Evolutionary conservation across 2,329 filamentous ascomycete genomes (phyloP).

Genomic region (Sporothrix pseudoabietina): DNA sequence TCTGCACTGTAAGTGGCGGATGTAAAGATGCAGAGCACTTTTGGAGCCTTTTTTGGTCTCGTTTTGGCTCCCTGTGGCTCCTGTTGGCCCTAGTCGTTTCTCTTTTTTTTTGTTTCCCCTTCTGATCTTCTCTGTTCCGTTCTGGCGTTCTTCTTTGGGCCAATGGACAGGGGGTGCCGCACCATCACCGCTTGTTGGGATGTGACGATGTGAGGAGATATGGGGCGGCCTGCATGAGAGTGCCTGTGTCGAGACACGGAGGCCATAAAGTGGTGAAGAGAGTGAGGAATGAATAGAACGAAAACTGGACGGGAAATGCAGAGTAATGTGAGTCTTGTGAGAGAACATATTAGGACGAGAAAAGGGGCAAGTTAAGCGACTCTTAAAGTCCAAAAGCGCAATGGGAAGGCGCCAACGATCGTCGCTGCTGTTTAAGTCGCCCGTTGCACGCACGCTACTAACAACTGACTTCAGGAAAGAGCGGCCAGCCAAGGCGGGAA

Average conservation of each 20-base stretch:
- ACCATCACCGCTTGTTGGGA: conserved; percentile 29
- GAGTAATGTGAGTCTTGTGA: not conserved
- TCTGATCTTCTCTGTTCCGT: not conserved
- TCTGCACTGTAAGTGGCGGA: conserved; percentile 20
- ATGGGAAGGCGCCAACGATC: not conserved
- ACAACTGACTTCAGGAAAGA: conserved; percentile 2
- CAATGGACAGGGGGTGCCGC: conserved; percentile 19
- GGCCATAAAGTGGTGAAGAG: not conserved
- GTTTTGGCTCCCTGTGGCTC: not conserved
- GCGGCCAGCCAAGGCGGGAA: conserved; percentile 14
- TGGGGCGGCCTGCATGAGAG: not conserved
- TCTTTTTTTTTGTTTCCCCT: not conserved
- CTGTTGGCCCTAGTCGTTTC: not conserved
- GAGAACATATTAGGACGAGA: not conserved
- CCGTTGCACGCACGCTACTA: conserved; percentile 6
- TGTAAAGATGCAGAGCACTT: conserved; percentile 22
- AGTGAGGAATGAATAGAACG: not conserved
- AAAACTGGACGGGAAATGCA: not conserved
- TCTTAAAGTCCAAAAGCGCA: not conserved
- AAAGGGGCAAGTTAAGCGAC: not conserved
- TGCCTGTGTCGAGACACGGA: not conserved
- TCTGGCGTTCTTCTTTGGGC: conserved; percentile 8
- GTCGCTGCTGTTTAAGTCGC: not conserved
- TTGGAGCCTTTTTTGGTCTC: not conserved
- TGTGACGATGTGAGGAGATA: not conserved